Base-by-base conservation (phyloP, 106 monocot genomes). In the Dioscorea alata region DNA sequence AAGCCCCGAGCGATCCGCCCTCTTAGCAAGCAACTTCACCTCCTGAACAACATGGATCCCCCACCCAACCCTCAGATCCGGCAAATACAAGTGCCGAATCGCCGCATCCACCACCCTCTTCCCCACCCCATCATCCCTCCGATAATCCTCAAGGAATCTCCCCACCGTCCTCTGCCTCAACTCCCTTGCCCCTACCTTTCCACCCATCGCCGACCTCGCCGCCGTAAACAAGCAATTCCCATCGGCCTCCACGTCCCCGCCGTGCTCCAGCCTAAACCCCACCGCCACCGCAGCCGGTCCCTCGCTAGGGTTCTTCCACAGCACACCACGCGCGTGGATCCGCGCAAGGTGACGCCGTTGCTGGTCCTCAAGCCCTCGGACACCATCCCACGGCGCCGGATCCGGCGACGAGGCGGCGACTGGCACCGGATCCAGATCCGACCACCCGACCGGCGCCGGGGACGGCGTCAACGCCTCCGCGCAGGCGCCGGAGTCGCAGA, bases 201-300 rank as follows among this genome's bases (percentile, higher is more conserved):
- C 2, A 1, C 75, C 80, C 77, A 78, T 75, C 32, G 89, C 82
- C 70, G 53, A 73, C 71, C 82, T 42, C 4, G 85, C 79, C 12
- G 89, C 82, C 42, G 89, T 80, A 63, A 89, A 89, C 13, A 89
- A 74, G 74, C 89, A 90, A 69, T 90, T 90, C 21, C 89, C 89
- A 62, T 90, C 89, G 23, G 89, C 71, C 59, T 86, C 86, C 23
- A 90, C 89, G 59, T 80, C 79, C 0, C 89, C 89, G 31, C 85
- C 89, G 59, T 90, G 80, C 23, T 65, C 68, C 28, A 90, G 68
- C 62, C 83, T 57, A 65, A 90, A 86, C n/a, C 48, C 74, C 23
- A 59, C 61, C 49, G 42, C 6, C 10, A 57, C 15, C 19, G 57
- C 67, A 42, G 74, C n/a, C 56, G 68, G n/a, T 13, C 61, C 73